Evolutionary conservation across 2,329 filamentous ascomycete genomes (phyloP).

Genomic region (Neonectria neomacrospora): DNA sequence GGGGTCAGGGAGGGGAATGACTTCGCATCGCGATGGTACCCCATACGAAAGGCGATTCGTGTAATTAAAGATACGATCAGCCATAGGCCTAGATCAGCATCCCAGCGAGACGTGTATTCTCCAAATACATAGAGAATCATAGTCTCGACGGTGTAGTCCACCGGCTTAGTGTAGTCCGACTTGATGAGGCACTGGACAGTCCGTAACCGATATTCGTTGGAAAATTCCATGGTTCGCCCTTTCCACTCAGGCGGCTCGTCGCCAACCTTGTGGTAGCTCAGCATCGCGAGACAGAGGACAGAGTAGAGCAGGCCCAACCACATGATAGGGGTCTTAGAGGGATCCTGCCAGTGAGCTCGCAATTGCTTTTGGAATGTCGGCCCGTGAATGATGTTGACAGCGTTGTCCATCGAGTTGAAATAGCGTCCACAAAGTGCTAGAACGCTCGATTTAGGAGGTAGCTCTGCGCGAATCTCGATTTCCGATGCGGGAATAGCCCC

Average conservation of each 20-base stretch:
- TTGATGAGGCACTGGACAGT: conserved; percentile 82
- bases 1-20: conserved; percentile 78
- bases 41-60: conserved; percentile 73
- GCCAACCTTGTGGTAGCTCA: conserved; percentile 82
- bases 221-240: conserved; percentile 70
- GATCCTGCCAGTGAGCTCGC: conserved; percentile 74
- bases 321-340: conserved; percentile 76
- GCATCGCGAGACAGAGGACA: conserved; percentile 79
- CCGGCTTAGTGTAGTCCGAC: conserved; percentile 80
- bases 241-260: conserved; percentile 84
- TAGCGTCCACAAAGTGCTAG: conserved; percentile 88
- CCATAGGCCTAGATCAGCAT: conserved; percentile 76
- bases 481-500: conserved; percentile 78
- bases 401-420: conserved; percentile 82
- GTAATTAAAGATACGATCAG: conserved; percentile 66
- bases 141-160: conserved; percentile 81
- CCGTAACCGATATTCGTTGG: conserved; percentile 73
- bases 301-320: conserved; percentile 84
- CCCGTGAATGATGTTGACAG: conserved; percentile 80
- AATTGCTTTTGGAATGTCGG: conserved; percentile 86
- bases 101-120: conserved; percentile 78
- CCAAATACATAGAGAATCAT: conserved; percentile 80
- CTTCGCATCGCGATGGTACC: conserved; percentile 81
- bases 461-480: conserved; percentile 79
- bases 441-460: conserved; percentile 85